Percentiles rank a stretch among this genome's conserved stretches.
phyloP scores from a whole-genome alignment of 371 early-diverging fungal genomes.

The Batrachochytrium dendrobatidis region DNA sequence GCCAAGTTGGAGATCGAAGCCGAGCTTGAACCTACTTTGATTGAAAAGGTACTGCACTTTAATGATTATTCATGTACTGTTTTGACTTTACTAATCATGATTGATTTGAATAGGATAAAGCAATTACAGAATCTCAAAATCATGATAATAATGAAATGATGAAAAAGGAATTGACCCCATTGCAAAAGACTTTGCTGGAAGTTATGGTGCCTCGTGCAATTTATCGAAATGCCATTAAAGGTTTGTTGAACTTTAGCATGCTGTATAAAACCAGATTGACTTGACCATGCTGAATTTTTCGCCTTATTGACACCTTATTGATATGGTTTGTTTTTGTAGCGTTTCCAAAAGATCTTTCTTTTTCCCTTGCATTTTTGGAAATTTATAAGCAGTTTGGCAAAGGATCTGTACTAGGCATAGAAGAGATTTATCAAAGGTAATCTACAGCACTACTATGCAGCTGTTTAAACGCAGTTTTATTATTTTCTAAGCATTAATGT shows the following conservation, averaged over 20 bases:
- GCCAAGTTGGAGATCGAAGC: conserved; percentile 44
- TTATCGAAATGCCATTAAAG: conserved; percentile 75
- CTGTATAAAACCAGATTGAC: neutral
- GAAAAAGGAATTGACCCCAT: conserved; percentile 33
- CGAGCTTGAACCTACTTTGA: conserved; percentile 13
- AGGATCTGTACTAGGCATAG: conserved; percentile 41
- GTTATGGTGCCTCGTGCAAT: conserved; percentile 75
- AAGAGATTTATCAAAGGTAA: conserved; percentile 37
- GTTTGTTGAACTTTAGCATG: conserved; percentile 17
- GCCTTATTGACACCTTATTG: neutral
- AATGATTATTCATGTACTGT: no score
- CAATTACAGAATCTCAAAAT: no score
- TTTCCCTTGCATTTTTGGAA: conserved; percentile 65
- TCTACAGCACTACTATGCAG: neutral
- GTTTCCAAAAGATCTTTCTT: conserved; percentile 62
- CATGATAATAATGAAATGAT: no score
- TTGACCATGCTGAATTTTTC: neutral
- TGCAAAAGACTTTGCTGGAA: conserved; percentile 59
- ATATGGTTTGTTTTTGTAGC: conserved; percentile 23
- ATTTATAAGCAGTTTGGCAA: conserved; percentile 55
- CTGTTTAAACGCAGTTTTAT: conserved; percentile 17
- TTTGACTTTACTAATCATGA: no score
- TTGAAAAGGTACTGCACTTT: conserved; percentile 15
- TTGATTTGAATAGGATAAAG: no score
- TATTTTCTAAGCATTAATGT: neutral